Base-by-base conservation (phyloP, 2,329 filamentous ascomycete species). In the Beauveria sp. region DNA sequence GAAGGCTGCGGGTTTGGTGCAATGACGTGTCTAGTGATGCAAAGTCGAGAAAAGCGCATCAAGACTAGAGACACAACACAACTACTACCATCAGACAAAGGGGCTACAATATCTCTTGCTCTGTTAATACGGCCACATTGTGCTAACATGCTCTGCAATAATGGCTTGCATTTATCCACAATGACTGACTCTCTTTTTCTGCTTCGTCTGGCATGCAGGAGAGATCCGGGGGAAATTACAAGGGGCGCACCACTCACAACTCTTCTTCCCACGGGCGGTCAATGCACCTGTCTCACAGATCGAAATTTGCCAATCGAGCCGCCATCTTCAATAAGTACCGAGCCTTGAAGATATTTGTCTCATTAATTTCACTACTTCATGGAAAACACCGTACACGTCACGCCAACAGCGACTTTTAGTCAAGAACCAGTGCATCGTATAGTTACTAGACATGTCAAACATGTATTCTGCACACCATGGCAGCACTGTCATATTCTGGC, bases 211-310 rank as follows among this genome's bases (percentile, higher is more conserved):
- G 52, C 26, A 57, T 48, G 55, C 55, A 57, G 44, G 28, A 57
- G 28, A 57, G 37, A 28, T 48, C 28, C 43, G 20, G 30, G 55
- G 55, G 55, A 57, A 48, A 57, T 57, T 48, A 55, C 46, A 55
- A 53, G 53, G 53, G 53, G 53, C 41, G 24, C 48, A 37, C 34
- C 34, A 37, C 34, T 37, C 48, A 30, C 40, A 26, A 20, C 53
- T 22, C 41, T 46, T 41, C 26, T n/a, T 34, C 26, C 41, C 41
- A 46, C 34, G 20, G 51, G 24, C 53, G 53, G 53, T 26, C 53
- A 41, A 46, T 40, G 53, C 53, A 26, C 53, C 16, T 43, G 41
- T 55, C 53, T 55, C 53, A 43, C 41, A 20, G 34, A 37, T 37
- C 34, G 14, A 16, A 37, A 37, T 16, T 37, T 16, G 34, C 34